These are phyloP conservation scores for Brassica napus DNA, from an alignment of 345 rosid genomes.

Conservation along the genomic window Da-Ae NC_063446.1:67919501-67920000, in stretches of 20 bases:
- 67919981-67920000: neutral
- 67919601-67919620: neutral
- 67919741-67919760: conserved; percentile 39
- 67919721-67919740: conserved; percentile 35
- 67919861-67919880: no score
- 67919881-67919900: no score
- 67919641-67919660: neutral
- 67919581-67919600: conserved; percentile 21
- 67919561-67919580: conserved; percentile 31
- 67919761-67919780: conserved; percentile 26
- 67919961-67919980: neutral
- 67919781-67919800: conserved; percentile 37
- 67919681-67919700: conserved; percentile 19
- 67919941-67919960: neutral
- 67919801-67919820: conserved; percentile 20
- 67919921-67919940: neutral
- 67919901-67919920: neutral
- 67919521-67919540: conserved; percentile 40
- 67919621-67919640: conserved; percentile 15
- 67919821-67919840: neutral
- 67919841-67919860: neutral
- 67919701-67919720: conserved; percentile 35
- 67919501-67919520: conserved; percentile 34
- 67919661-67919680: neutral
- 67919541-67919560: conserved; percentile 36